Base-by-base conservation (phyloP, 2,329 filamentous ascomycete genomes). In the Hypoxylon sp. region DNA sequence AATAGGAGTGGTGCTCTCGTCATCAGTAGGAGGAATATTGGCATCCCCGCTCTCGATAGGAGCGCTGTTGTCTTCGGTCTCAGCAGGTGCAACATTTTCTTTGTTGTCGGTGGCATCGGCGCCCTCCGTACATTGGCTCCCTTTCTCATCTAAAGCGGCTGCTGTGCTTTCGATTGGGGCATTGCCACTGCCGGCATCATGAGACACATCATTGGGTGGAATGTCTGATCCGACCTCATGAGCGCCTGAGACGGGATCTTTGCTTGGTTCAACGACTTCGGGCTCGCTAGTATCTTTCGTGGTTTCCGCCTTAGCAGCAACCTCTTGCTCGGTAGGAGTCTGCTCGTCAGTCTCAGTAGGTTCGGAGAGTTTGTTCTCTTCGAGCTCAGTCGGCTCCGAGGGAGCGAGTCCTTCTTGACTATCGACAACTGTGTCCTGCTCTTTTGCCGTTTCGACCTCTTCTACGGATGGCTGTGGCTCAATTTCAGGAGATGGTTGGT, bases 401-500 rank as follows among this genome's bases (percentile, higher is more conserved):
- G 33, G 18, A 32, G 11, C 48, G 3, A 42, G n/a, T 18, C 0
- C 16, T 40, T 57, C 33, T 62, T 62, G 38, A 26, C 6, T 44
- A n/a, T 53, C 40, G 4, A 26, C 12, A 30, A 42, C 12, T 26
- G 16, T 32, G 1, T 36, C 33, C 14, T 49, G 52, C 20, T 62
- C 36, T 24, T 61, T 48, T 8, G 22, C 46, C 11, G 48, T n/a
- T 38, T 26, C 49, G n/a, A 18, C 32, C 20, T 51, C 49, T 20
- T 51, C 9, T 38, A 18, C 20, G 11, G 30, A 9, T 4, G 32
- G 4, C 8, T 51, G 12, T 12, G 33, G 32, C 18, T 38, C 18
- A n/a, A 18, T 40, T 40, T 64, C 50, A 18, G 26, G 42, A 26
- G 60, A 12, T 16, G 18, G 42, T 26, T 42, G 20, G 16, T 58